Evolutionary conservation across 2,329 filamentous ascomycete species (phyloP), one percentile per base, ranked within the genome.

Genomic region (Alternaria novae-zelandiae): DNA sequence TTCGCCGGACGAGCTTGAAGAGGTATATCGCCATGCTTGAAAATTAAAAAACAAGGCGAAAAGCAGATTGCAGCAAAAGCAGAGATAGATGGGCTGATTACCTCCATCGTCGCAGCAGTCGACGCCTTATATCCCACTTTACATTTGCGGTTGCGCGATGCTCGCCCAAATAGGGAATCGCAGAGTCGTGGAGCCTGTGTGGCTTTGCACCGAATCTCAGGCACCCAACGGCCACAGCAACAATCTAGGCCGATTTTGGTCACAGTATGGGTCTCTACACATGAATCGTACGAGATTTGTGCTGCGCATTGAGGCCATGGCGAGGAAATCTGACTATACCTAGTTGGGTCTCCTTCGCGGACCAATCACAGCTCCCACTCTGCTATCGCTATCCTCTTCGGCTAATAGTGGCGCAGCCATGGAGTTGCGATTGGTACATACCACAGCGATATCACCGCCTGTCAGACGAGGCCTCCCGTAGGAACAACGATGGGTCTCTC

Each of bases 1-100:
- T 76, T 30, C 71, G 61, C 8, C 68, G 67, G 30, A 77, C 59
- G 46, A 76, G 69, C 61, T 67, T 76, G 68, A 63, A 78, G 1
- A 78, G 65, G 36, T 70, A 56, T 30, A 66, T 68, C 11, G 74
- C 73, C 75, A 78, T 78, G 6, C 3, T 55, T 3, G 28, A 26
- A 1, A 25, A 23, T 2, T 15, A 3, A 15, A 28, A 41, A 28
- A 28, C 15, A 13, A 6, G 15, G 41, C 9, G 15, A 26, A 36
- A 58, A 26, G 12, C 6, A 2, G 9, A 32, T 20, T 51, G 2
- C 12, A 7, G 47, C 20, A 0, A 7, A 4, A 51, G 3, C 9
- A n/a, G 4, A 49, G 3, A 11, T 2, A 41, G 28, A 20, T n/a
- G 20, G 3, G n/a, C 10, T 36, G 36, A 5, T 12, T 26, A 15